A percentile compares a stretch with the other conserved stretches of the same genome.
phyloP scores from a whole-genome alignment of 306 rosid species.

The Cicer pinnatifidum region DNA sequence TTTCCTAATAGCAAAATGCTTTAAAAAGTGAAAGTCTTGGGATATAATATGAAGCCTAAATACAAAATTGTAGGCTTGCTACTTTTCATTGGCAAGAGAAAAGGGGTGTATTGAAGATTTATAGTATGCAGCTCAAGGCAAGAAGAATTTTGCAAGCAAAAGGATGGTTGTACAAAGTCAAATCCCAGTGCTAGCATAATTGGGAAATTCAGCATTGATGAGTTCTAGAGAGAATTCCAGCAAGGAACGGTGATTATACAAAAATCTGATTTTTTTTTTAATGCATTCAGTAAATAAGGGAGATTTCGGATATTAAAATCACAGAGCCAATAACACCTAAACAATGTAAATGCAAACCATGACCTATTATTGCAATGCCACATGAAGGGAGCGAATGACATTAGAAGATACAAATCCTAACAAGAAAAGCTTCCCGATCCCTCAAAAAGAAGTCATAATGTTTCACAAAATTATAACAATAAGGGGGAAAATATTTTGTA shows the following conservation, averaged over 20 bases:
- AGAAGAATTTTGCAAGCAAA: neutral
- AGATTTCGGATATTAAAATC: neutral
- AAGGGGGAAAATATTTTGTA: neutral
- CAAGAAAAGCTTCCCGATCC: neutral
- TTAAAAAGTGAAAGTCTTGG: constrained; percentile 14
- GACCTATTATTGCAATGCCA: neutral
- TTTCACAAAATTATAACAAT: constrained; percentile 6
- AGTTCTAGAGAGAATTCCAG: neutral
- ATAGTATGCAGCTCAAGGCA: constrained; percentile 10
- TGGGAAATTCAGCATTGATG: constrained; percentile 7
- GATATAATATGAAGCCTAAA: constrained; percentile 14
- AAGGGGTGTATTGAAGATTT: constrained; percentile 3
- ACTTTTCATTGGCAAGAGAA: constrained; percentile 19
- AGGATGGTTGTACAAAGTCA: constrained; percentile 9
- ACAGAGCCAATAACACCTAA: neutral
- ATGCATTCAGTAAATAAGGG: neutral
- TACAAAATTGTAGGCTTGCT: constrained; percentile 7
- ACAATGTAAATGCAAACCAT: neutral
- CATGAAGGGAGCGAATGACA: neutral
- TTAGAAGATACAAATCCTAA: constrained; percentile 12
- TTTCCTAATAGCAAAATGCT: constrained; percentile 8
- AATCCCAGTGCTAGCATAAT: neutral
- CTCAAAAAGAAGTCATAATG: constrained; percentile 1
- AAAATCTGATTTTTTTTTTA: neutral
- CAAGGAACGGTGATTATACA: constrained; percentile 1